A percentile compares a stretch with the other conserved stretches of the same genome.
Conservation (phyloP, 768 basidiomycete genomes). For the Mrakia hoshinonis region DNA sequence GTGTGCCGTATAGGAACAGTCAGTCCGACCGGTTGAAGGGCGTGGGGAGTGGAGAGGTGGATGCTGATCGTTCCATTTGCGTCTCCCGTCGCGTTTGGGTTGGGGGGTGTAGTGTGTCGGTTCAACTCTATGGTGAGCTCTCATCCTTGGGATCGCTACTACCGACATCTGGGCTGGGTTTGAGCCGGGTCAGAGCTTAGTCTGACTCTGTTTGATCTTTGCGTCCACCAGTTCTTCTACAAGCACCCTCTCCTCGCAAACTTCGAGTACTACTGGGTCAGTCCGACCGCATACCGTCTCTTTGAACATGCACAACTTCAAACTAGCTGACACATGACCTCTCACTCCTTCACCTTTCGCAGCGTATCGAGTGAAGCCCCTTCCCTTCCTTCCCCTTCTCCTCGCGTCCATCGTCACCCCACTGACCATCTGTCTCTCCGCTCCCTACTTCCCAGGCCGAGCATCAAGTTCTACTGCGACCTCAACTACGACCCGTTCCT, state of each 20-base stretch:
- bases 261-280: conserved; percentile 85
- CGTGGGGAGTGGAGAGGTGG: neutral
- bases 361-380: neutral
- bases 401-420: neutral
- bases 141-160: neutral
- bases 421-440: neutral
- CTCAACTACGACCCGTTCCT: conserved; percentile 61
- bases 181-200: neutral
- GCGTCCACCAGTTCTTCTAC: conserved; percentile 62
- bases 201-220: neutral
- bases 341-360: conserved; percentile 46
- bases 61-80: neutral
- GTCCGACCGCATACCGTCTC: conserved; percentile 68
- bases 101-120: conserved; percentile 59
- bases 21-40: neutral
- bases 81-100: no score
- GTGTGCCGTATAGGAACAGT: conserved; percentile 63
- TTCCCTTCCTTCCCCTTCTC: neutral
- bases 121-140: conserved; percentile 76
- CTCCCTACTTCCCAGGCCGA: conserved; percentile 43
- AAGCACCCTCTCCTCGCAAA: conserved; percentile 63
- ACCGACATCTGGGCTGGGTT: neutral
- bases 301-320: no score
- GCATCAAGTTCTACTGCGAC: conserved; percentile 73
- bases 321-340: conserved; percentile 52